Evolutionary conservation across 768 basidiomycete species (phyloP), one percentile per base, ranked within the genome.

Genomic region (Rhizopogon vinicolor): DNA sequence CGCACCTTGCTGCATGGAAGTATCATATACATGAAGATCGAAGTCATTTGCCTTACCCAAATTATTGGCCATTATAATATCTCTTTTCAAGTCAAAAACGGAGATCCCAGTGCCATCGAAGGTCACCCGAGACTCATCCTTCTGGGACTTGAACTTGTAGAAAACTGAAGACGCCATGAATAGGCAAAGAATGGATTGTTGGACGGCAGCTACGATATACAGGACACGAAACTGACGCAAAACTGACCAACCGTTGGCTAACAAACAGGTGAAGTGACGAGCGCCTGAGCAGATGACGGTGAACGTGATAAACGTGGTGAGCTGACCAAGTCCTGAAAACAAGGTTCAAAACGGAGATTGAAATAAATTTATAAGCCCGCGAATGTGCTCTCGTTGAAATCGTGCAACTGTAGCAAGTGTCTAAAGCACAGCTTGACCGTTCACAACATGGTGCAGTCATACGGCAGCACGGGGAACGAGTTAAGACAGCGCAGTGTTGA

Each of bases 51-150:
- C 93, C 79, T 93, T 95, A 76, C 88, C 89, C 74, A 99, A 85
- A 70, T 89, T 93, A 69, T 98, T 98, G 69, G 90, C 90, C 66
- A 96, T 77, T 66, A 99, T 96, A 68, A 99, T 92, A 75, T 98
- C 97, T 79, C 88, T 91, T 78, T 99, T 99, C 73, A 99, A 79
- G 75, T 99, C 97, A 79, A 98, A 98, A 63, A 98, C 93, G 67
- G 94, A 94, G 68, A 99, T 98, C 60, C 93, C 93, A 62, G 96
- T 98, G 66, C 97, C 97, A 70, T 99, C 96, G 78, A 99, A 98
- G 52, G 92, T 87, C 72, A 99, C 86, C 68, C 93, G 80, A 55
- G 93, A 94, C 74, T 98, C 96, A 76, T 91, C 87, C 77, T 82
- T 91, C 71, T 92, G 88, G 62, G 93, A 93, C 72, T 86, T 91